Conservation (phyloP, 2,329 filamentous ascomycete species). For the Phoma sp. region DNA sequence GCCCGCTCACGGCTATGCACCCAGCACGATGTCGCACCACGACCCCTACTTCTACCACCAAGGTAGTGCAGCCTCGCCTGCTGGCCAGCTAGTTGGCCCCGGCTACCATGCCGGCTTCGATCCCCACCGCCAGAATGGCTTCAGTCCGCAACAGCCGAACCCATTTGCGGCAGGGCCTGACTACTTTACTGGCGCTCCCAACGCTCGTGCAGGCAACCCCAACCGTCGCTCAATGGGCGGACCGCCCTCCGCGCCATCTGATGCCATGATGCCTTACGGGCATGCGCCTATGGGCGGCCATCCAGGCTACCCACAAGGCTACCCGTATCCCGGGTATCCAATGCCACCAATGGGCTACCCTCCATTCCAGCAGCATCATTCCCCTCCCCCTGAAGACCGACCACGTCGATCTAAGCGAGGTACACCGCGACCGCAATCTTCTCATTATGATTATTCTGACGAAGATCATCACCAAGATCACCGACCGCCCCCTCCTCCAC, state of each 20-base stretch:
- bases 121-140: slow-evolving; percentile 36
- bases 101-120: slow-evolving; percentile 43
- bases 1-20: slow-evolving; percentile 47
- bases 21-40: slow-evolving; percentile 49
- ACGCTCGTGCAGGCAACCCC: slow-evolving; percentile 17
- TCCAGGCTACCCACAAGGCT: slow-evolving; percentile 30
- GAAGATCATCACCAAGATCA: slow-evolving; percentile 32
- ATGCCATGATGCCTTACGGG: slow-evolving; percentile 46
- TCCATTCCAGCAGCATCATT: slow-evolving; percentile 26
- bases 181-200: slow-evolving; percentile 44
- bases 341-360: slow-evolving; percentile 38
- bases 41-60: slow-evolving; percentile 36
- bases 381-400: slow-evolving; percentile 28
- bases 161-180: slow-evolving; percentile 47
- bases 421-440: slow-evolving; percentile 38
- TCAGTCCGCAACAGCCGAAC: slow-evolving; percentile 39
- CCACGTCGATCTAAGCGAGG: slow-evolving; percentile 33
- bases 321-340: slow-evolving; percentile 19
- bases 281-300: slow-evolving; percentile 17
- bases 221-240: slow-evolving; percentile 46
- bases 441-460: slow-evolving; percentile 26
- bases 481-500: slow-evolving; percentile 28
- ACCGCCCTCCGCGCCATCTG: slow-evolving; percentile 26
- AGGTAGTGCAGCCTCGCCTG: slow-evolving; percentile 30
- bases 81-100: slow-evolving; percentile 43